Evolutionary conservation across 2,329 filamentous ascomycete genomes (phyloP).

Genomic region (Pseudopithomyces chartarum): DNA sequence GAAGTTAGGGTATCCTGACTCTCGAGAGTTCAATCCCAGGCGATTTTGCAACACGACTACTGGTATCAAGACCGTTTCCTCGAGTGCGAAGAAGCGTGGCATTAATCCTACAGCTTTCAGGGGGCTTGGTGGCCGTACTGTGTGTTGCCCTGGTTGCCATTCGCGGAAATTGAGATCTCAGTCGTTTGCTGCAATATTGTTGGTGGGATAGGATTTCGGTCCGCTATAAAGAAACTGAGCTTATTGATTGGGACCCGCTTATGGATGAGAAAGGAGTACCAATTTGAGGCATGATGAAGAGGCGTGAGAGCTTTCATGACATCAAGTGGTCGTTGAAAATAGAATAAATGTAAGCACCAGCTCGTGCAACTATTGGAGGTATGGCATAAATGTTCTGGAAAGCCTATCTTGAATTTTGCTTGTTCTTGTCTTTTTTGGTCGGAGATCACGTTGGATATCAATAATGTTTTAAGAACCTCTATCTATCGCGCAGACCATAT

Average conservation of each 20-base stretch:
- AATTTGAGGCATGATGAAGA: background rate
- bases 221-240: background rate
- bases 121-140: background rate
- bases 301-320: background rate
- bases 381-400: too few relatives aligned
- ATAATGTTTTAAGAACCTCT: too few relatives aligned
- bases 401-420: too few relatives aligned
- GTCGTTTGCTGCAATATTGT: background rate
- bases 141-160: slow-evolving; percentile 1
- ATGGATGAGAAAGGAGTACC: background rate
- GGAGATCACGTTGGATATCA: too few relatives aligned
- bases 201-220: background rate
- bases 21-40: slow-evolving; percentile 47
- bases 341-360: too few relatives aligned
- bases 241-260: background rate
- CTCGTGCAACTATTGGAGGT: too few relatives aligned
- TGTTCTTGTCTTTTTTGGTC: too few relatives aligned
- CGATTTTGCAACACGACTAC: slow-evolving; percentile 40
- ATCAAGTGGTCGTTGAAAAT: background rate
- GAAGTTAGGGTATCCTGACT: slow-evolving; percentile 54
- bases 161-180: background rate
- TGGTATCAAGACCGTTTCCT: background rate
- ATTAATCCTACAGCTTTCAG: background rate
- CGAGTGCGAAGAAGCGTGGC: background rate
- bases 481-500: too few relatives aligned